Evolutionary conservation across 495 filamentous ascomycete genomes (phyloP), one percentile per base, ranked within the genome.

Genomic region (Bryoglossum gracile): DNA sequence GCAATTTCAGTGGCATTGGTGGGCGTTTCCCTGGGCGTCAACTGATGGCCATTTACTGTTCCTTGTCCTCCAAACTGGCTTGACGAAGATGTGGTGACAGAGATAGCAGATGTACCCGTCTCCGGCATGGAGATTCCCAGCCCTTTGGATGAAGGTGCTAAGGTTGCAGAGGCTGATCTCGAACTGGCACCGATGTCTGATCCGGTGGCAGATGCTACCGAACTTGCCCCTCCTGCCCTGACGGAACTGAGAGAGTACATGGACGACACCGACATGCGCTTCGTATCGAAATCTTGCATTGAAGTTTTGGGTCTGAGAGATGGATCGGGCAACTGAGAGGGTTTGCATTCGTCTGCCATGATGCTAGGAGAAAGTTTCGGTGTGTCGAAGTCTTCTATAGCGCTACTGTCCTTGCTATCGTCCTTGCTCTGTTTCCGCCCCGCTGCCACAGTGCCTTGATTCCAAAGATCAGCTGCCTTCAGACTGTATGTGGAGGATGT

Each of bases 181-280:
- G 51, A 40, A 17, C 19, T 53, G 9, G 33, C 23, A 17, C 50
- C 53, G 2, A 39, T 48, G 24, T 61, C 58, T 14, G 58, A 61
- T 30, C 58, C 58, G 54, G 52, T 59, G 25, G 56, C 45, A 48
- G 56, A 55, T 38, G 18, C 64, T 61, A 47, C 68, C 59, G 23
- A 72, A 67, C 57, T 70, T 64, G 39, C 65, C 21, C 53, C 57
- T 41, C 54, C 51, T 21, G 54, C 58, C 36, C 77, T 72, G 28
- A 69, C 74, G 6, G 78, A 82, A 43, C 75, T 73, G 1, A 83
- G 55, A 24, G 82, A 84, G 55, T 81, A 82, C 33, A 84, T 58
- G 8, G 82, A 84, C 10, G 80, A 80, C 45, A 80, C 72, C 39
- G 80, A 83, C 61, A 83, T 68, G 22, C 83, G 76, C 55, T 82